Base-by-base conservation (phyloP, 2,329 filamentous ascomycete genomes). In the Orbilia oligospora region DNA sequence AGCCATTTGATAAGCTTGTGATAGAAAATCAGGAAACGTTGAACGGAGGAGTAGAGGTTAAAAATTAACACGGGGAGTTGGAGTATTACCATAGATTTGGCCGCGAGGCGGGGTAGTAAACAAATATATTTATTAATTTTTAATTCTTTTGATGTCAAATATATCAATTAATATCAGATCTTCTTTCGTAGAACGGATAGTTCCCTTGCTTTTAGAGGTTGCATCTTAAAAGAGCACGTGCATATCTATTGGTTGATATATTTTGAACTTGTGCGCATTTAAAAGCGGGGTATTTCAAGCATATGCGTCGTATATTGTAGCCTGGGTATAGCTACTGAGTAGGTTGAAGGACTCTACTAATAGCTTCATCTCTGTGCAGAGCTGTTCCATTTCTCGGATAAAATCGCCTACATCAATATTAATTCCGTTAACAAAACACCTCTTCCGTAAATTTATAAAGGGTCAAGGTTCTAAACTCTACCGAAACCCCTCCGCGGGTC, bases 1-100 rank as follows among this genome's bases (percentile, higher is more conserved):
- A 53, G 36, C 73, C 67, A 12, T 63, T 61, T 63, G 67, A 77
- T 24, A 71, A 44, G 41, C 49, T 77, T 41, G 72, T 66, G 41
- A 27, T 22, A 33, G 20, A 49, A 2, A 5, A 41, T 2, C 38
- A 41, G 38, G 12, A 12, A 12, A 41, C 12, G 38, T 1, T 41
- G 38, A 41, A 41, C 16, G 38, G 38, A 4, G 41, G 5, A 5
- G 51, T 61, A 5, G 61, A 49, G 18, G 56, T 33, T 3, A 22
- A 16, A 53, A 70, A 36, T 48, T 63, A n/a, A 46, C 10, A 3
- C n/a, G 6, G 8, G 16, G 44, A 16, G 16, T 46, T 46, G 44
- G 44, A 16, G 14, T 2, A 16, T 41, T 41, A 41, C 38, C 44
- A 22, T 22, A 48, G 44, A 48, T 48, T 9, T 22, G 9, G 44